Evolutionary conservation across 352 stramenopile species (phyloP).

Genomic region (Globisporangium apiculatum): DNA sequence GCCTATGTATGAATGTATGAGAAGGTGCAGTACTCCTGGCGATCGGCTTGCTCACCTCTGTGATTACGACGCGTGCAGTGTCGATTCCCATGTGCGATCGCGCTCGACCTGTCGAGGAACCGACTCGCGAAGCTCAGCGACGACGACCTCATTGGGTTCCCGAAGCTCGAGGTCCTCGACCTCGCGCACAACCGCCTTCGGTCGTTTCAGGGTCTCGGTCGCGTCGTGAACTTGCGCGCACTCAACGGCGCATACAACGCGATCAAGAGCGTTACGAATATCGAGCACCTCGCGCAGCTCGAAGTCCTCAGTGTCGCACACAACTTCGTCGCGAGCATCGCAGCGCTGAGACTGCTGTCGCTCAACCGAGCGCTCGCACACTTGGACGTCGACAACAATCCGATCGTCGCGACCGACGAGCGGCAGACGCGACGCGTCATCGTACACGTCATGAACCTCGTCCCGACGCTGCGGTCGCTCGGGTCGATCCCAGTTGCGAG

Average conservation of each 20-base stretch:
- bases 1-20: no score
- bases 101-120: conserved; percentile 65
- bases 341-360: conserved; percentile 57
- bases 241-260: conserved; percentile 51
- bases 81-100: conserved; percentile 39
- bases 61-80: conserved; percentile 24
- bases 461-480: conserved; percentile 53
- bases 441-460: conserved; percentile 71
- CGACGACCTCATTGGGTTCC: conserved; percentile 40
- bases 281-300: conserved; percentile 57
- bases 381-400: conserved; percentile 71
- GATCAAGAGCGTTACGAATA: conserved; percentile 60
- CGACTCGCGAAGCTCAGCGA: conserved; percentile 45
- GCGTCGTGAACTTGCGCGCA: conserved; percentile 51
- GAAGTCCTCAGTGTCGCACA: conserved; percentile 44
- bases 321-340: conserved; percentile 42
- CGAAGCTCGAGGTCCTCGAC: conserved; percentile 59
- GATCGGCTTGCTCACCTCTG: background rate
- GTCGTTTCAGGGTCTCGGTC: conserved; percentile 41
- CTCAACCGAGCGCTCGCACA: conserved; percentile 66
- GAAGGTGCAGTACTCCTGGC: no score
- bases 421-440: conserved; percentile 59
- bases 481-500: conserved; percentile 43
- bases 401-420: conserved; percentile 57
- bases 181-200: conserved; percentile 53